These are phyloP conservation scores for Ustilago shanxiensis DNA, from an alignment of 1,284 basidiomycete species.

Conservation along the genomic window DNA sequence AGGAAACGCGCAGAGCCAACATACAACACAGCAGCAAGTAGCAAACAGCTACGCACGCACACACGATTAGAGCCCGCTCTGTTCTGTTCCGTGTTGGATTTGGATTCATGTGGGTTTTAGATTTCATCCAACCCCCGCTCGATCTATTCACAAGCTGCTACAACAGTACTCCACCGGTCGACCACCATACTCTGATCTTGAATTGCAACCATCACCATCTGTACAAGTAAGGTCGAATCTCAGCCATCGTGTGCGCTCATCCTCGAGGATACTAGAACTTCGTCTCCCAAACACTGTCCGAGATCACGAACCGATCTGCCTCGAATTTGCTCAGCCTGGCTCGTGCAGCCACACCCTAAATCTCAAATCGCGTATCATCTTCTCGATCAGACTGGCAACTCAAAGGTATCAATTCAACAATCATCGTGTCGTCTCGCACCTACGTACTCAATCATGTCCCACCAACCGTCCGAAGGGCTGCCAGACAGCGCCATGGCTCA, in stretches of 20 bases:
- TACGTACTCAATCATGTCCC: constrained; percentile 14
- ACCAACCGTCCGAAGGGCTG: constrained; percentile 15
- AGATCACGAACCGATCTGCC: neutral
- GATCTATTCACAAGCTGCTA: constrained; percentile 1
- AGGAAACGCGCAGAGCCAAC: constrained; percentile 4
- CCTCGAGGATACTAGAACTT: neutral
- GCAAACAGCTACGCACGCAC: neutral
- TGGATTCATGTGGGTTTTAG: constrained; percentile 5
- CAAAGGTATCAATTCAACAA: neutral
- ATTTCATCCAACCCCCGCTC: constrained; percentile 4
- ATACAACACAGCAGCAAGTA: constrained; percentile 2
- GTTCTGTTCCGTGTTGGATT: no score
- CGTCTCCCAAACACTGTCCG: neutral
- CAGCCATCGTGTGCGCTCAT: neutral
- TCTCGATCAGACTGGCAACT: neutral
- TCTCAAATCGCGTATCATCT: neutral
- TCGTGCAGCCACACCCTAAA: constrained; percentile 10
- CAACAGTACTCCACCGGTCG: neutral
- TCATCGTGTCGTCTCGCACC: no score
- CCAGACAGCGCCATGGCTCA: constrained; percentile 31
- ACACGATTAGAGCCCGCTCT: neutral
- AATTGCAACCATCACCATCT: neutral
- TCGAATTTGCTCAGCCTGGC: neutral
- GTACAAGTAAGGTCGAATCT: neutral
- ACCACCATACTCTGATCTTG: neutral